These are phyloP conservation scores for Paracamarosporium sp. DNA, from an alignment of 2,329 filamentous ascomycete genomes.

Conservation along the genomic window DNA sequence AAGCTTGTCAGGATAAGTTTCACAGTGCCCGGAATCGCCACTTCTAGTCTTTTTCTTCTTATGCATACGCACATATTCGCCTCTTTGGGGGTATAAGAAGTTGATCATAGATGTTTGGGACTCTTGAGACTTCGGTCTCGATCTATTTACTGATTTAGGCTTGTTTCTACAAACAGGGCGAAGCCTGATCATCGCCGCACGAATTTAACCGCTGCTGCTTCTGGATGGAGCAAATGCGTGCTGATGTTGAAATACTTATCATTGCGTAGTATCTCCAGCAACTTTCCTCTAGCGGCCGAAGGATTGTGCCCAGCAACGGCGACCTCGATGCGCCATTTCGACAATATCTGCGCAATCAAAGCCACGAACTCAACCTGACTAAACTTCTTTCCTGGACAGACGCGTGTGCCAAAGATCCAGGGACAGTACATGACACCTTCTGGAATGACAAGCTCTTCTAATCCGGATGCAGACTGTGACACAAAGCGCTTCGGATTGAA, in stretches of 20 bases:
- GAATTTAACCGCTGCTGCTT: slow-evolving; percentile 12
- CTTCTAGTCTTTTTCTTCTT: no score
- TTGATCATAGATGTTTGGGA: no score
- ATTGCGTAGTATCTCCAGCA: slow-evolving; percentile 9
- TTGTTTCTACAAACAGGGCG: no score
- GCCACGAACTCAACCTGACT: slow-evolving; percentile 44
- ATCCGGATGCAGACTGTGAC: neutral
- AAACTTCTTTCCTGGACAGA: slow-evolving; percentile 41
- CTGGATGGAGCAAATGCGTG: slow-evolving; percentile 16
- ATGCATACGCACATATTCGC: no score
- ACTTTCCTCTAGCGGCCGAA: slow-evolving; percentile 7
- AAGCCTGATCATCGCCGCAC: neutral
- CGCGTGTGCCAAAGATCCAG: slow-evolving; percentile 25
- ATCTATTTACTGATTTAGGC: no score
- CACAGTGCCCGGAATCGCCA: no score
- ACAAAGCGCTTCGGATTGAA: slow-evolving; percentile 46
- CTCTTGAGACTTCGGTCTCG: no score
- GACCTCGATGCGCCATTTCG: slow-evolving; percentile 13
- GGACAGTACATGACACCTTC: slow-evolving; percentile 24
- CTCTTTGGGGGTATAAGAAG: no score
- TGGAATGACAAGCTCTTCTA: slow-evolving; percentile 17
- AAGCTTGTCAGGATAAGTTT: no score
- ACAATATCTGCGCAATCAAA: slow-evolving; percentile 18
- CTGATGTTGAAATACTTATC: slow-evolving; percentile 20
- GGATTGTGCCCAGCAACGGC: slow-evolving; percentile 4